These are phyloP conservation scores for Geotrichum carabidarum DNA, from an alignment of 1,139 yeast genomes.

Conservation along the genomic window DNA sequence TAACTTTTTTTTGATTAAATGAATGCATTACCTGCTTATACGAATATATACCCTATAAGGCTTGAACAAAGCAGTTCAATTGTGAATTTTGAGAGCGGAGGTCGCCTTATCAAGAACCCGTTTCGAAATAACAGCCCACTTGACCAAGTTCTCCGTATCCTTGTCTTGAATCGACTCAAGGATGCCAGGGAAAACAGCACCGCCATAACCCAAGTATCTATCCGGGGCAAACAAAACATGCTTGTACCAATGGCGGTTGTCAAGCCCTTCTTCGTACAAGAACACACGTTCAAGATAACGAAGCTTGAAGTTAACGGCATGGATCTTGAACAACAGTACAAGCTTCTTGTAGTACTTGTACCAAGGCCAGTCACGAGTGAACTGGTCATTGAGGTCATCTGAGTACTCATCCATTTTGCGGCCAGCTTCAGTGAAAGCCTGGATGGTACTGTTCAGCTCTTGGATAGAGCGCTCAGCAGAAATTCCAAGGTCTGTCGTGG, in stretches of 20 bases:
- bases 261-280: slow-evolving; percentile 33
- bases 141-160: slow-evolving; percentile 39
- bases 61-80: background rate
- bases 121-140: background rate
- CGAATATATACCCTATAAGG: too few species aligned
- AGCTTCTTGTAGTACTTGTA: slow-evolving; percentile 33
- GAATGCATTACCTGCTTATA: too few species aligned
- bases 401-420: slow-evolving; percentile 32
- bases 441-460: slow-evolving; percentile 29
- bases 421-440: slow-evolving; percentile 26
- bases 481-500: background rate
- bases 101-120: background rate
- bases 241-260: slow-evolving; percentile 21
- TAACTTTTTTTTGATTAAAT: too few species aligned
- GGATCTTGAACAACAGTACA: slow-evolving; percentile 30
- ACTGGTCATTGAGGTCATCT: slow-evolving; percentile 30
- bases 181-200: slow-evolving; percentile 70
- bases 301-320: slow-evolving; percentile 37
- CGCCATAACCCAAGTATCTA: slow-evolving; percentile 63
- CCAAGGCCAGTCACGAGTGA: slow-evolving; percentile 34
- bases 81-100: background rate
- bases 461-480: slow-evolving; percentile 25
- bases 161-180: slow-evolving; percentile 68
- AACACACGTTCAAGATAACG: slow-evolving; percentile 54
- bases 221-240: slow-evolving; percentile 23